Percentiles rank a stretch among this genome's conserved stretches.
Evolutionary conservation across 805 yeast genomes (phyloP).

Genomic region (Ogataea methanolica): DNA sequence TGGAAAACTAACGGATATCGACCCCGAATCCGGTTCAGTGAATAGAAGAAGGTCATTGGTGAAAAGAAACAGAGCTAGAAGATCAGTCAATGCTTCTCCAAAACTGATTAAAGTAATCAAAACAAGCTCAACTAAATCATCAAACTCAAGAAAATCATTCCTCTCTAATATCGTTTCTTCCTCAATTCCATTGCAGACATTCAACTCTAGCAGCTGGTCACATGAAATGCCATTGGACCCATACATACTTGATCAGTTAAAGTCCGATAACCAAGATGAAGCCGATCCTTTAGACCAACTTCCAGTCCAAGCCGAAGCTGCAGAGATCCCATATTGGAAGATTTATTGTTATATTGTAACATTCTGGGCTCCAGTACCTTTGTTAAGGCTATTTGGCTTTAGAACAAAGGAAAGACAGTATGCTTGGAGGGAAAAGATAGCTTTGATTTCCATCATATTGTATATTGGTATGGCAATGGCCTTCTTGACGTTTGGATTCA

Average conservation of each 20-base stretch:
- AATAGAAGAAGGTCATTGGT: not conserved
- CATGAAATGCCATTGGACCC: too few relatives aligned
- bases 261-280: not conserved
- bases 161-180: too few relatives aligned
- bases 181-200: too few relatives aligned
- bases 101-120: not conserved
- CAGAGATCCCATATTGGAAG: conserved; percentile 51
- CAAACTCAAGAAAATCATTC: too few relatives aligned
- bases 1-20: not conserved
- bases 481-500: conserved; percentile 85
- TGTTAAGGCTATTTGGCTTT: conserved; percentile 71
- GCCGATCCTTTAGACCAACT: not conserved
- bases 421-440: conserved; percentile 98
- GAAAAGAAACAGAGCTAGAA: not conserved
- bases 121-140: not conserved
- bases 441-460: conserved; percentile 68
- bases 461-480: conserved; percentile 76
- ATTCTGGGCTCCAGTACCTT: conserved; percentile 86
- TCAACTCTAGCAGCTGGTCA: too few relatives aligned
- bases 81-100: not conserved
- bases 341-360: conserved; percentile 76
- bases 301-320: not conserved
- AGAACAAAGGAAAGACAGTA: conserved; percentile 74
- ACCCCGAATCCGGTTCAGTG: not conserved
- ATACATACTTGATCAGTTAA: not conserved